A percentile compares a stretch with the other conserved stretches of the same genome.
phyloP scores from a whole-genome alignment of 352 stramenopile species.

The Globisporangium canariense region DNA sequence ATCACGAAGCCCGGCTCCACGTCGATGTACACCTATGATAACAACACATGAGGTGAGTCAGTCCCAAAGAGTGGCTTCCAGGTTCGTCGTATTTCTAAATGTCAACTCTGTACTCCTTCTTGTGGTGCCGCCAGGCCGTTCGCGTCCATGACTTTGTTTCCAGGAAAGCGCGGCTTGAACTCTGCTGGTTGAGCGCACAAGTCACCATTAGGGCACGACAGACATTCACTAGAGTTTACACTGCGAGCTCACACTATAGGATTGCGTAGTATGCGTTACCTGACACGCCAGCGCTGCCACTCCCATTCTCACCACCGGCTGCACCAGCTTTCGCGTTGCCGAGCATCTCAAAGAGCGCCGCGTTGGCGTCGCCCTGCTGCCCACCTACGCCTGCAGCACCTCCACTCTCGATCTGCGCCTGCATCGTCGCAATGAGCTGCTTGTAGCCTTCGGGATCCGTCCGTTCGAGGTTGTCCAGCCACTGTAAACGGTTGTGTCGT shows the following conservation, averaged over 20 bases:
- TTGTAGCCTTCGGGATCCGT: conserved; percentile 67
- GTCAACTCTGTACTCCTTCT: conserved; percentile 44
- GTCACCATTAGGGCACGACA: not conserved
- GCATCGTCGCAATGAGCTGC: conserved; percentile 61
- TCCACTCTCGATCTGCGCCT: conserved; percentile 45
- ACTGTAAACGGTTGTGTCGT: conserved; percentile 27
- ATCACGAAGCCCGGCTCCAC: conserved; percentile 79
- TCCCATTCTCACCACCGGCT: not conserved
- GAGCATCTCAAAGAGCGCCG: conserved; percentile 56
- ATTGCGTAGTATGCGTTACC: not conserved
- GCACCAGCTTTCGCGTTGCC: conserved; percentile 12
- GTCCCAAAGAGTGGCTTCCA: not conserved
- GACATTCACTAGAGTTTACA: not conserved
- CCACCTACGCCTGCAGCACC: not conserved
- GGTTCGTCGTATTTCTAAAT: not conserved
- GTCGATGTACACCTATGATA: conserved; percentile 62
- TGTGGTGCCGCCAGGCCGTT: conserved; percentile 47
- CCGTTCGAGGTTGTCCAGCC: conserved; percentile 66
- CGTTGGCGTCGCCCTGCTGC: conserved; percentile 23
- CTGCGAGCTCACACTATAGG: not conserved
- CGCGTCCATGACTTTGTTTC: conserved; percentile 69
- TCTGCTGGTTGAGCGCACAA: conserved; percentile 12
- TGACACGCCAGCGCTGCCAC: not conserved
- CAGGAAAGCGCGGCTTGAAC: conserved; percentile 65
- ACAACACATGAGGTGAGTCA: not conserved